Conservation (phyloP, 2,329 filamentous ascomycete species). For the Incumbomyces delicatus region DNA sequence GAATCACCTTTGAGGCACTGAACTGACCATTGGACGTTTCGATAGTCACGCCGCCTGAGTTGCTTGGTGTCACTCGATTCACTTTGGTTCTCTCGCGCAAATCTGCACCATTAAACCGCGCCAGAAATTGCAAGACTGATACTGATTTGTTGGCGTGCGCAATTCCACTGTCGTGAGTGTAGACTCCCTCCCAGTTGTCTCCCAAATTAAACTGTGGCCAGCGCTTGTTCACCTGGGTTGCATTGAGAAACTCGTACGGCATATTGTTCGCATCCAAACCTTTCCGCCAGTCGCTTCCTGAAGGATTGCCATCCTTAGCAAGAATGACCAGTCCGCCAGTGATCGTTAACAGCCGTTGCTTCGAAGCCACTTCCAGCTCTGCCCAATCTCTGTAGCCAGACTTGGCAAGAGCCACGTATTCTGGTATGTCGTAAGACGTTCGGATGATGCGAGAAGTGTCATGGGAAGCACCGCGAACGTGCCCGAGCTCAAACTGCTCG, state of each 20-base stretch:
- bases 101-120: conserved; percentile 18
- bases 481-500: conserved; percentile 24
- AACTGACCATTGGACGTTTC: conserved; percentile 20
- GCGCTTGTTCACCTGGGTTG: conserved; percentile 18
- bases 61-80: conserved; percentile 15
- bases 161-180: conserved; percentile 23
- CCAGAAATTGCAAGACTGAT: conserved; percentile 18
- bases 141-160: conserved; percentile 22
- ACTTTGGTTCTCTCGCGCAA: conserved; percentile 21
- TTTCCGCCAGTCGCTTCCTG: conserved; percentile 4
- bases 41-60: conserved; percentile 11
- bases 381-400: conserved; percentile 27
- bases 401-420: conserved; percentile 34
- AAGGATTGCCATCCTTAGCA: conserved; percentile 11
- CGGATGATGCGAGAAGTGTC: conserved; percentile 25
- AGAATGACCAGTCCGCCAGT: conserved; percentile 23
- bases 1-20: conserved; percentile 19
- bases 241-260: conserved; percentile 21
- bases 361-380: conserved; percentile 18
- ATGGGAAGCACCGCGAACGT: conserved; percentile 24
- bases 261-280: conserved; percentile 17
- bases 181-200: conserved; percentile 19
- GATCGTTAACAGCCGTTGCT: conserved; percentile 19
- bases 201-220: conserved; percentile 23
- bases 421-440: conserved; percentile 22